These are phyloP conservation scores for Croton laevigatus DNA, from an alignment of 441 rosid genomes.

Conservation along the genomic window DNA sequence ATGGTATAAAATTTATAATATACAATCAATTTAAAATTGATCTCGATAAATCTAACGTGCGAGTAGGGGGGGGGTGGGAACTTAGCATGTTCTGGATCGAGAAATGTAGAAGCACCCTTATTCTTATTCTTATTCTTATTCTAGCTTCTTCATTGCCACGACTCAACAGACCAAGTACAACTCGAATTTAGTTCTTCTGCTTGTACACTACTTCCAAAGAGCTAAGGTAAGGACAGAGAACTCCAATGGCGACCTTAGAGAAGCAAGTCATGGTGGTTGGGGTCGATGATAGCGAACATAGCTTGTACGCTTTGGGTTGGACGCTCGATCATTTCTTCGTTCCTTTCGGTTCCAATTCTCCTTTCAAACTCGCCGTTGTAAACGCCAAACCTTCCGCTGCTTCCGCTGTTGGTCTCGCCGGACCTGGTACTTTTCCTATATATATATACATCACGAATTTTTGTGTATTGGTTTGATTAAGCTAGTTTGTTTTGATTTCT, in stretches of 20 bases:
- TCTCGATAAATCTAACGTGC: no score
- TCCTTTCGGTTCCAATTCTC: slow-evolving; percentile 43
- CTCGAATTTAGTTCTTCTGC: background rate
- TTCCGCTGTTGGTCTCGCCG: slow-evolving; percentile 60
- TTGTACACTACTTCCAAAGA: background rate
- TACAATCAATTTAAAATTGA: no score
- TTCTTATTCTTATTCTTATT: no score
- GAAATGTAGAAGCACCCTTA: no score
- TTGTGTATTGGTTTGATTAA: background rate
- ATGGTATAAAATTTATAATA: no score
- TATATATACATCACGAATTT: background rate
- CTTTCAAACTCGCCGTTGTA: slow-evolving; percentile 67
- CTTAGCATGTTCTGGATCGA: no score
- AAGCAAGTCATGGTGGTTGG: slow-evolving; percentile 69
- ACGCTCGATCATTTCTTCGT: slow-evolving; percentile 66
- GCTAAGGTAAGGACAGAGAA: background rate
- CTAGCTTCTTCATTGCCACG: no score
- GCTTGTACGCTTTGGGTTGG: slow-evolving; percentile 84
- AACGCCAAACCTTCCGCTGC: slow-evolving; percentile 65
- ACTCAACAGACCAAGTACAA: background rate
- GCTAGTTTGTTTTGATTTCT: background rate
- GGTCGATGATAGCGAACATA: slow-evolving; percentile 77
- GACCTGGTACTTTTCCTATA: slow-evolving; percentile 49
- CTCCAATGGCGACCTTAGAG: slow-evolving; percentile 36
- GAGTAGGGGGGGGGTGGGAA: no score